Evolutionary conservation across 164 flowering plant genomes (phyloP), one percentile per base, ranked within the genome.

Genomic region (Stephania cephalantha): DNA sequence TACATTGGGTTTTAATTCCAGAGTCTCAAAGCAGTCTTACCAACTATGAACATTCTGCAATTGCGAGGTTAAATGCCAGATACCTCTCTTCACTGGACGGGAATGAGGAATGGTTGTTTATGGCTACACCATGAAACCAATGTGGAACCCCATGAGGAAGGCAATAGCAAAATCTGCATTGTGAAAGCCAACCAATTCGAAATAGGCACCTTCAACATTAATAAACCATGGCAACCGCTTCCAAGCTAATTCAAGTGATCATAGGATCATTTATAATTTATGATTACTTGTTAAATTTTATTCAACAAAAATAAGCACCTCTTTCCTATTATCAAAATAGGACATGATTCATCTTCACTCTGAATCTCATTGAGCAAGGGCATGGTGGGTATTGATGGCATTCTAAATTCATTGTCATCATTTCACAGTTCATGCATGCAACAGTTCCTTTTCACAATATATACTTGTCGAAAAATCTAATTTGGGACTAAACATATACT

Each of bases 181-280:
- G 90, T 91, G 92, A 86, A 90, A 96, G 97, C 97, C 99, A 96
- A 90, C 97, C 95, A 95, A 90, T 88, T 89, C 95, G 90, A 89
- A 87, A 88, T 88, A 77, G 97, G 93, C 90, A 92, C 90, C 87
- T 92, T 90, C 83, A 87, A 84, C 81, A 88, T 79, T 85, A 85
- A 90, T 80, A 93, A 91, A 94, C 86, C 90, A 92, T 85, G 90
- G 91, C 86, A 95, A 87, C 88, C 83, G 87, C 89, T 85, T 82
- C 87, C 86, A 83, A 85, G 68, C 66, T 81, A 77, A 88, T 83
- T 87, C 85, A 90, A 81, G 76, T 76, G 84, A 82, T 79, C 89
- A 83, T 85, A 74, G 83, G 84, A 83, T 85, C 83, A 87, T 83
- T 83, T 79, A 85, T 85, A 82, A 87, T 83, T 83, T 79, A 85